Conservation (phyloP, 1,284 basidiomycete genomes). For the Apiotrichum gamsii region DNA sequence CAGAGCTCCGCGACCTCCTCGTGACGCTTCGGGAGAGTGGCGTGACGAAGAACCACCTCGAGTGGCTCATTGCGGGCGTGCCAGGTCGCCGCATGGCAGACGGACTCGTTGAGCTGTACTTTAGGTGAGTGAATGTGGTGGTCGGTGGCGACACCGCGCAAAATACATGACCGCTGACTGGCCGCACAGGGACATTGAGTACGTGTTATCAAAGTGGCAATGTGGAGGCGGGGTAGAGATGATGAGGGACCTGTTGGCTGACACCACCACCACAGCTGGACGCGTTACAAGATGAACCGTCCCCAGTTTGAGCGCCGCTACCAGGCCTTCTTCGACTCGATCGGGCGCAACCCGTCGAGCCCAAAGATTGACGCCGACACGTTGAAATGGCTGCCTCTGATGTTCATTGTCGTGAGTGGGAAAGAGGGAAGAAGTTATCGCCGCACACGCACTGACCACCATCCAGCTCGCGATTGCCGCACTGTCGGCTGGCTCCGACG, state of each 20-base stretch:
- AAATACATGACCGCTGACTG: no score
- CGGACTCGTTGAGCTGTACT: conserved; percentile 46
- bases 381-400: conserved; percentile 47
- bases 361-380: conserved; percentile 46
- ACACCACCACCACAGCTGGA: conserved; percentile 39
- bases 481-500: conserved; percentile 43
- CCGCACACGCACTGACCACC: neutral
- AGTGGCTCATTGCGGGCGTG: conserved; percentile 46
- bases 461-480: conserved; percentile 48
- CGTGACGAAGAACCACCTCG: conserved; percentile 43
- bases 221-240: neutral
- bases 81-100: conserved; percentile 46
- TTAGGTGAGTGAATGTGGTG: conserved; percentile 40
- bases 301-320: conserved; percentile 44
- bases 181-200: conserved; percentile 15
- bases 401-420: conserved; percentile 47
- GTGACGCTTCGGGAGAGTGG: conserved; percentile 46
- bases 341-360: conserved; percentile 40
- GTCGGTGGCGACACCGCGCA: no score
- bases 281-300: conserved; percentile 48
- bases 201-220: neutral
- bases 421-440: no score
- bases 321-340: conserved; percentile 44
- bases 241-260: neutral
- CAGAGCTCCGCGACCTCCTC: conserved; percentile 41